Base-by-base conservation (phyloP, 2,329 filamentous ascomycete genomes). In the Xylariaceae sp. region DNA sequence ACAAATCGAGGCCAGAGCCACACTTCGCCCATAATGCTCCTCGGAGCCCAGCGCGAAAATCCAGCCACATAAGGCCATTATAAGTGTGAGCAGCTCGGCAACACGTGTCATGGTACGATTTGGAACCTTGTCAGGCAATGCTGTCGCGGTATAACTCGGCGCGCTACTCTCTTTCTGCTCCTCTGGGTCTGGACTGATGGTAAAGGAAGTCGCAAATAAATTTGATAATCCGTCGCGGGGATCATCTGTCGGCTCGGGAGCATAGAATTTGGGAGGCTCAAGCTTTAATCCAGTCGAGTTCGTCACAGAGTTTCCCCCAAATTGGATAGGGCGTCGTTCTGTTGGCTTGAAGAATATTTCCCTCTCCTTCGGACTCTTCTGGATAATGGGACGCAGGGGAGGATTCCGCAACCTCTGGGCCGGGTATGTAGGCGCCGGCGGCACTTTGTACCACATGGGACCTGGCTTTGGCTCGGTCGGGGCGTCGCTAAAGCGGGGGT, bases 371-470 rank as follows among this genome's bases (percentile, higher is more conserved):
- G 65, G 76, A 62, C 68, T 79, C 63, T 65, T 75, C 50, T 74
- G 73, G 30, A 85, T 71, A 1, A 78, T 70, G 0, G 82, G 78
- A 37, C 76, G 73, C 56, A 79, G 81, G 3, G 80, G 78, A 1
- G 85, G 84, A 56, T 87, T 88, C 34, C 81, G 76, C 5, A 83
- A 69, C 43, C 77, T 76, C 41, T 84, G 80, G 2, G 85, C 84
- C 27, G 85, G 84, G n/a, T 78, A 80, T 11, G 78, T 80, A 11
- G 88, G 87, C 1, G 86, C 85, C 0, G 84, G 77, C 3, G 88
- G 88, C 2, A 90, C 78, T 55, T 80, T 83, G 70, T 83, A 87
- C 76, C 83, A 86, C 65, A 91, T 90, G 1, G 85, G 81, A 1
- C 73, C 76, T 11, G 71, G 60, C 43, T 75, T 73, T 0, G 71